phyloP scores from a whole-genome alignment of 805 yeast genomes.

The Martiniozyma abietophila region DNA sequence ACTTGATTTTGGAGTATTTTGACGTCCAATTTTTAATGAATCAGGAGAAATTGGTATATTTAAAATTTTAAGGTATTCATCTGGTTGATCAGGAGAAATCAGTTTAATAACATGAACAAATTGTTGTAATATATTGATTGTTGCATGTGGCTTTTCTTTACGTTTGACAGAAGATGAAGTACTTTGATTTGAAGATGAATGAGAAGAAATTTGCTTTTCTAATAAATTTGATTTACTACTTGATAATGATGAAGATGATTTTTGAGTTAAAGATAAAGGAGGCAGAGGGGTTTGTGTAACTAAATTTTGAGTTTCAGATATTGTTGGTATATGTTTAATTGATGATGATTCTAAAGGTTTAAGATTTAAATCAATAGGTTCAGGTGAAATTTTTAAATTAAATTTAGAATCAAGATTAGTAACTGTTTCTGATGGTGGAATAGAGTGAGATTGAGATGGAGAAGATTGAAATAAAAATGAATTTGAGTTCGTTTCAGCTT shows the following conservation, averaged over 20 bases:
- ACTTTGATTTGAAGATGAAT: constrained; percentile 1
- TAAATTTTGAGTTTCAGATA: too few species aligned
- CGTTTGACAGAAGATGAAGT: too few species aligned
- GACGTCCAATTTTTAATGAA: constrained; percentile 81
- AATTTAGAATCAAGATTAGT: too few species aligned
- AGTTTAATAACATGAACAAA: constrained; percentile 58
- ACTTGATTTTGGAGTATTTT: constrained; percentile 54
- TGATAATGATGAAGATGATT: constrained; percentile 7
- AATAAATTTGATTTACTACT: neutral
- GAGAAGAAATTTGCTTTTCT: constrained; percentile 2
- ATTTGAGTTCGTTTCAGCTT: too few species aligned
- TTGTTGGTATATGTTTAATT: too few species aligned
- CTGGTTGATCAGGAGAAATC: constrained; percentile 66
- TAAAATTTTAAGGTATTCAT: constrained; percentile 55
- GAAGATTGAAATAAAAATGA: too few species aligned
- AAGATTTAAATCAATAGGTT: too few species aligned
- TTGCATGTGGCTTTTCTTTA: neutral
- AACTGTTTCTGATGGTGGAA: too few species aligned
- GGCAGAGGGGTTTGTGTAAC: too few species aligned
- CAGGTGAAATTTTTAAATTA: too few species aligned
- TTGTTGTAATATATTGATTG: constrained; percentile 16
- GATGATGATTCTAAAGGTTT: too few species aligned
- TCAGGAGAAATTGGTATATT: constrained; percentile 78
- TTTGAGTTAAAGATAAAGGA: constrained; percentile 10
- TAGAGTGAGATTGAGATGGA: too few species aligned